Evolutionary conservation across 495 filamentous ascomycete species (phyloP).

Genomic region (Tuber calosporum): DNA sequence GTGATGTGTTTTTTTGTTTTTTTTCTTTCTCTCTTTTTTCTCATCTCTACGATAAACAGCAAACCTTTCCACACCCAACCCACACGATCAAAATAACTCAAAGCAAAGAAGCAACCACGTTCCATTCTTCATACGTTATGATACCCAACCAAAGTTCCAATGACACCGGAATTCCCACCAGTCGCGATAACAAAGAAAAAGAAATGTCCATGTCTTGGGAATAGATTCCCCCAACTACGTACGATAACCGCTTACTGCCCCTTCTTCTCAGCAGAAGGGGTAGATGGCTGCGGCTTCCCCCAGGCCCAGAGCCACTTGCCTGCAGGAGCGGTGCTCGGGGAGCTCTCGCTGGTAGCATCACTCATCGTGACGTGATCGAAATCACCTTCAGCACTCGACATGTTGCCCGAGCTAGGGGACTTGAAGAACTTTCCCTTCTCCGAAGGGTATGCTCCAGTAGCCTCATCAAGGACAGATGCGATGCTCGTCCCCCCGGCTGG

Average conservation of each 20-base stretch:
- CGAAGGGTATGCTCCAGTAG: slow-evolving; percentile 13
- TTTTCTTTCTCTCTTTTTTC: background rate
- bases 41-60: background rate
- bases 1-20: background rate
- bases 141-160: background rate
- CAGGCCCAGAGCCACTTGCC: slow-evolving; percentile 33
- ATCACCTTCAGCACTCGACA: slow-evolving; percentile 27
- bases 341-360: slow-evolving; percentile 29
- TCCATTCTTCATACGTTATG: background rate
- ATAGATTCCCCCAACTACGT: background rate
- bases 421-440: slow-evolving; percentile 26
- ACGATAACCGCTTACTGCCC: slow-evolving; percentile 11
- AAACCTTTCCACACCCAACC: background rate
- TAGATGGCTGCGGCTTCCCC: slow-evolving; percentile 28
- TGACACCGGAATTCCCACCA: background rate
- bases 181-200: background rate
- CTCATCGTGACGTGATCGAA: slow-evolving; percentile 39
- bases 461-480: slow-evolving; percentile 30
- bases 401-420: slow-evolving; percentile 33
- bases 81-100: background rate
- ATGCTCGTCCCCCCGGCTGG: slow-evolving; percentile 26
- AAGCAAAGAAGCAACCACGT: background rate
- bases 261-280: slow-evolving; percentile 21
- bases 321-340: slow-evolving; percentile 24
- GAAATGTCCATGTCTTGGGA: background rate